These are phyloP conservation scores for Phaeotremella fagi DNA, from an alignment of 768 basidiomycete genomes.

Conservation along the genomic window DNA sequence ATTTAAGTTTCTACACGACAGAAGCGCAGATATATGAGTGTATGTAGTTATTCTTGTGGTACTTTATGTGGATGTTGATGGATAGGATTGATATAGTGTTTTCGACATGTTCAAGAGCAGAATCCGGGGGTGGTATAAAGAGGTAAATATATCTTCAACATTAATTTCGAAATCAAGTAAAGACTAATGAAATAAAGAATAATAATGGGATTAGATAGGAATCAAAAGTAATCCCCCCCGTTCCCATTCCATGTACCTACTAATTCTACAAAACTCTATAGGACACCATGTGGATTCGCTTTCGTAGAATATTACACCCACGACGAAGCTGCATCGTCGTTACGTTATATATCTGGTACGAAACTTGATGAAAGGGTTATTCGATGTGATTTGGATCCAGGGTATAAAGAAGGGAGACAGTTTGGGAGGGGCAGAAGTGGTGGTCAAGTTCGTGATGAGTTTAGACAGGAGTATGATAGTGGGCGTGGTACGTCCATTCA, in stretches of 20 bases:
- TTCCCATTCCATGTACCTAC: constrained; percentile 2
- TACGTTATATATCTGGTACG: constrained; percentile 94
- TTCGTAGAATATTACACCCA: constrained; percentile 75
- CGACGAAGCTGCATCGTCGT: constrained; percentile 81
- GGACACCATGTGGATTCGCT: constrained; percentile 50
- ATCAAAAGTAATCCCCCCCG: constrained; percentile 25
- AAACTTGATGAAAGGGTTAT: constrained; percentile 98
- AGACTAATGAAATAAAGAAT: constrained; percentile 26
- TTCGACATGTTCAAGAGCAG: constrained; percentile 40
- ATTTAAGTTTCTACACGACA: constrained; percentile 41
- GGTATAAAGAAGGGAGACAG: constrained; percentile 93
- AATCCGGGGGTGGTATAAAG: constrained; percentile 47
- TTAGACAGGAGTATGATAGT: constrained; percentile 92
- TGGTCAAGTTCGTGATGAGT: constrained; percentile 86
- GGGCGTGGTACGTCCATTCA: constrained; percentile 94
- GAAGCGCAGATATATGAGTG: constrained; percentile 47
- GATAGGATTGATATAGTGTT: constrained; percentile 46
- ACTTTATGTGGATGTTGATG: background rate
- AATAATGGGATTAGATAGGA: constrained; percentile 47
- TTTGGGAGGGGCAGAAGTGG: constrained; percentile 97
- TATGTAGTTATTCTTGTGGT: constrained; percentile 14
- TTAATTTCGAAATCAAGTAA: background rate
- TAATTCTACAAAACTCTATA: constrained; percentile 8
- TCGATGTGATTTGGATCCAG: constrained; percentile 92
- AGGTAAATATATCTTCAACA: constrained; percentile 12